These are phyloP conservation scores for Psilocybe azurescens DNA, from an alignment of 768 basidiomycete species.

Conservation along the genomic window DNA sequence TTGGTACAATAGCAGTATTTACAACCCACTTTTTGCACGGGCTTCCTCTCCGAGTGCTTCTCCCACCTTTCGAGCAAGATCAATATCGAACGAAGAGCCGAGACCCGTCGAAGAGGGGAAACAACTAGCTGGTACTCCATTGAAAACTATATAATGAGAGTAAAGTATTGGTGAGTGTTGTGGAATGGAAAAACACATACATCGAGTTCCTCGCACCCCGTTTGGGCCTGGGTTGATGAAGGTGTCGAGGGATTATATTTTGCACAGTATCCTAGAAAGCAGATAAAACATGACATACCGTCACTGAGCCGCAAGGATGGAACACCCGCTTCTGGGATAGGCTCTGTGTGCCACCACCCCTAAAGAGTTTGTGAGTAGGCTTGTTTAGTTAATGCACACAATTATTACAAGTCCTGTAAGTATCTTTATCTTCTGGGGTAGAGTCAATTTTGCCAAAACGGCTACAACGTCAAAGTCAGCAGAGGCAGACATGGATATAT, in stretches of 20 bases:
- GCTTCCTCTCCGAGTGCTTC: slow-evolving; percentile 58
- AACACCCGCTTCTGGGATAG: slow-evolving; percentile 44
- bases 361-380: slow-evolving; percentile 16
- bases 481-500: slow-evolving; percentile 9
- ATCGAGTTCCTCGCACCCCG: slow-evolving; percentile 51
- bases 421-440: slow-evolving; percentile 49
- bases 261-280: neutral
- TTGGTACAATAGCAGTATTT: neutral
- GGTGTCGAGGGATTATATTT: too few relatives aligned
- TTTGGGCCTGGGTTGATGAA: slow-evolving; percentile 43
- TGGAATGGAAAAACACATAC: slow-evolving; percentile 35
- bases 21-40: slow-evolving; percentile 46
- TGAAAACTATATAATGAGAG: slow-evolving; percentile 45
- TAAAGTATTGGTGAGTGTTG: slow-evolving; percentile 44
- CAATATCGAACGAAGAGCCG: slow-evolving; percentile 59
- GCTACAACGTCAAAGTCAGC: slow-evolving; percentile 41
- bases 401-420: slow-evolving; percentile 43
- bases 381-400: neutral
- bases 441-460: slow-evolving; percentile 39
- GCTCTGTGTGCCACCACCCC: slow-evolving; percentile 55
- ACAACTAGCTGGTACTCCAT: slow-evolving; percentile 59
- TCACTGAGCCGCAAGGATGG: slow-evolving; percentile 52
- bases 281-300: slow-evolving; percentile 32
- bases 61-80: slow-evolving; percentile 51
- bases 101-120: slow-evolving; percentile 63